Evolutionary conservation across 2,329 filamentous ascomycete genomes (phyloP).

Genomic region (Capronia americana): DNA sequence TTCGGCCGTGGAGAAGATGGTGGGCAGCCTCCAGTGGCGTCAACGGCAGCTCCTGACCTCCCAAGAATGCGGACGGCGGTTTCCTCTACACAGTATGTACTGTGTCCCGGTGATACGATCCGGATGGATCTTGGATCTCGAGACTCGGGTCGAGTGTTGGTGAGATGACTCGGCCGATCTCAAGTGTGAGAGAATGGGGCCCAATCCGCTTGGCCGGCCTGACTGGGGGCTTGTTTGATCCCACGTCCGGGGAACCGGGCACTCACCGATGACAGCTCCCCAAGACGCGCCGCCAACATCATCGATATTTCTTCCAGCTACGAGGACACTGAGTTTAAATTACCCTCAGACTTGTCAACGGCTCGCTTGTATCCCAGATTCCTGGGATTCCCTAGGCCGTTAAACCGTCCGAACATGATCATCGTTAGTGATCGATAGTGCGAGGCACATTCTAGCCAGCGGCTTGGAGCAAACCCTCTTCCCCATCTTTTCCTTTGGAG

Average conservation of each 20-base stretch:
- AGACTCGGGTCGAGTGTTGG: neutral
- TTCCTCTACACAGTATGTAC: too few species aligned
- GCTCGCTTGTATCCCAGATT: neutral
- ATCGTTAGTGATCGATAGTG: slow-evolving; percentile 2
- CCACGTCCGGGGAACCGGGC: slow-evolving; percentile 14
- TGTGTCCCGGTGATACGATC: neutral
- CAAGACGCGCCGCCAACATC: neutral
- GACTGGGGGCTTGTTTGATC: slow-evolving; percentile 7
- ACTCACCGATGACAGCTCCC: neutral
- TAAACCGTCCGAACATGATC: neutral
- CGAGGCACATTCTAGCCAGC: neutral
- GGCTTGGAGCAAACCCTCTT: neutral
- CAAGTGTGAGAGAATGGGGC: neutral
- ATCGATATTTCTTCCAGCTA: neutral
- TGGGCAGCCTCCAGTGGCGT: neutral
- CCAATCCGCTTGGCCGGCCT: neutral
- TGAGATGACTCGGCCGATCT: neutral
- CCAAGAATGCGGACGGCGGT: neutral
- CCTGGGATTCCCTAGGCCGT: neutral
- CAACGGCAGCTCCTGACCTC: neutral
- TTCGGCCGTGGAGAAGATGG: neutral
- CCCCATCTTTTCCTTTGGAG: neutral
- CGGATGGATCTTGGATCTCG: neutral
- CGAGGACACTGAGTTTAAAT: neutral
- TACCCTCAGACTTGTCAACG: neutral